Base-by-base conservation (phyloP, 257 asterid genomes). In the Leonotis leonurus region DNA sequence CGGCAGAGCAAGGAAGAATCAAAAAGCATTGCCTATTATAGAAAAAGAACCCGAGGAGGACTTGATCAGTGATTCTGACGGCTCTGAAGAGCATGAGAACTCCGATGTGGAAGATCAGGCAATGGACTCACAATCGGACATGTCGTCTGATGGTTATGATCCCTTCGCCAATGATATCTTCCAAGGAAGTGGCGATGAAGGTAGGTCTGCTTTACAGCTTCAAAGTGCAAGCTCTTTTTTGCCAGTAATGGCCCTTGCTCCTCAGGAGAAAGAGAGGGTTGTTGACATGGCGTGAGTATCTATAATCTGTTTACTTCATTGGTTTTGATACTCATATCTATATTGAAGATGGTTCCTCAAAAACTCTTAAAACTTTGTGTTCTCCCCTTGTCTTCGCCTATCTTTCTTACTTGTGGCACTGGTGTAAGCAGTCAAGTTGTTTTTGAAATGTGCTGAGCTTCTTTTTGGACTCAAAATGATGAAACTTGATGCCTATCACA, bases 231-330 rank as follows among this genome's bases (percentile, higher is more conserved):
- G 98, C 76, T 92, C 97, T 10, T 92, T 91, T 72, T 77, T 92
- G 79, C 95, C 97, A 12, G 97, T 92, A 35, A 84, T 88, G 95
- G 98, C 97, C 80, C 90, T 91, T 64, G 95, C 98, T 77, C 95
- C 98, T 58, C 95, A 88, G 73, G 98, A 92, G 73, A 92, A 85
- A 73, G 98, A 92, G 70, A 81, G 67, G 73, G 71, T 92, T 69
- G 95, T 92, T 58, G 97, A 88, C 72, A 75, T 92, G 97, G 95
- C 98, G 96, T 88, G 81, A 84, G 98, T 78, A 61, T 70, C 59
- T 63, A 14, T 45, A 41, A 44, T 3, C 14, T 41, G n/a, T 24
- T 17, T 14, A 20, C 46, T 56, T 24, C 11, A 13, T 35, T 27
- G 25, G 32, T 50, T 9, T 62, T 25, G 24, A 12, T 30, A 53